phyloP scores from a whole-genome alignment of 2,329 filamentous ascomycete genomes.

The Colletotrichum lini region DNA sequence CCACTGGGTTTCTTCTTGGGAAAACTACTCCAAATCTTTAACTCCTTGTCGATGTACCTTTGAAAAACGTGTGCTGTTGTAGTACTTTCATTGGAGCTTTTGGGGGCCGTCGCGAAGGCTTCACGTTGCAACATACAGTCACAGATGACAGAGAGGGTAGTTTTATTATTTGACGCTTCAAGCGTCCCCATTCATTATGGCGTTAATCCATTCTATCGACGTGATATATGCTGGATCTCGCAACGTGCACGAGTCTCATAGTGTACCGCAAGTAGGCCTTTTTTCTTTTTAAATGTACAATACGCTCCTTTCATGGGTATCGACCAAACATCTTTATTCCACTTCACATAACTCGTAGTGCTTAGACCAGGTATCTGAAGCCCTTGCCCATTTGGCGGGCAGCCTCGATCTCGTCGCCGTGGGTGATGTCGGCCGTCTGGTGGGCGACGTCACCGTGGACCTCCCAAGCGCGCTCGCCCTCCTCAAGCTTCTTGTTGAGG shows the following conservation, averaged over 20 bases:
- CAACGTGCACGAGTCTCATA: neutral
- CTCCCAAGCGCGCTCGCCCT: conserved; percentile 57
- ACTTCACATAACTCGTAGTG: neutral
- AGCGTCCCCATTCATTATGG: neutral
- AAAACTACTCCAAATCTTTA: neutral
- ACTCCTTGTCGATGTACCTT: neutral
- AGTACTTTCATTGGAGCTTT: neutral
- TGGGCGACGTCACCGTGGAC: conserved; percentile 55
- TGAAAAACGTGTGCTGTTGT: neutral
- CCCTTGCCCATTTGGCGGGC: conserved; percentile 61
- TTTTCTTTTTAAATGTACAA: neutral
- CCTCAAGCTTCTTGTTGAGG: conserved; percentile 64
- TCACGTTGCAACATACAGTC: neutral
- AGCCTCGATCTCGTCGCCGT: conserved; percentile 59
- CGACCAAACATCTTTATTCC: conserved; percentile 7
- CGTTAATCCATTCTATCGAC: neutral
- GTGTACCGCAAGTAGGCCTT: neutral
- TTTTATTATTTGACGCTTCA: no score
- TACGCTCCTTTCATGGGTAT: conserved; percentile 34
- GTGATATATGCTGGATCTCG: neutral
- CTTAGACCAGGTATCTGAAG: conserved; percentile 62
- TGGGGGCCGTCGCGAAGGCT: no score
- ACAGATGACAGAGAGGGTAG: no score
- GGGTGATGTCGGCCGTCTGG: conserved; percentile 56
- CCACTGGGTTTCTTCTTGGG: neutral